phyloP scores from a whole-genome alignment of 108 stramenopile genomes.

The Pseudonitzschia multiseries region DNA sequence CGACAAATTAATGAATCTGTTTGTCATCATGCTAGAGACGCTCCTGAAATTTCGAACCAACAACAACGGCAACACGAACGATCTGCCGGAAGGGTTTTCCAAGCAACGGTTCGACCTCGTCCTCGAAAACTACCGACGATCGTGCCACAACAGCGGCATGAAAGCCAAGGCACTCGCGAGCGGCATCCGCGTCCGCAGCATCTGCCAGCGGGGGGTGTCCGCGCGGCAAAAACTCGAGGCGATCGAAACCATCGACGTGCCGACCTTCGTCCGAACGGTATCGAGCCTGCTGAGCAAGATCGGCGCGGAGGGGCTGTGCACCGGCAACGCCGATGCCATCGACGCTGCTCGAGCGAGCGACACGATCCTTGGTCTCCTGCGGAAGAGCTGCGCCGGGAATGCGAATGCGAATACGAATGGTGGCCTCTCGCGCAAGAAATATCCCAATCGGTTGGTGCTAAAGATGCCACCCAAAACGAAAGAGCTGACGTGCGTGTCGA shows the following conservation, averaged over 20 bases:
- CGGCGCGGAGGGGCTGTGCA: slow-evolving; percentile 61
- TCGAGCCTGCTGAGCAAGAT: slow-evolving; percentile 47
- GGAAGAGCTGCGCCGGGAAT: slow-evolving; percentile 24
- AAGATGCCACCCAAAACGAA: slow-evolving; percentile 34
- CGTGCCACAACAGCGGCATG: slow-evolving; percentile 67
- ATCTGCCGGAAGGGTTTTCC: slow-evolving; percentile 56
- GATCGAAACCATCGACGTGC: slow-evolving; percentile 43
- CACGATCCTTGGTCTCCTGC: slow-evolving; percentile 40
- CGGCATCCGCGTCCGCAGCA: slow-evolving; percentile 59
- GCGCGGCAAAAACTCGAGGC: slow-evolving; percentile 37
- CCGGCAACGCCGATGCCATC: slow-evolving; percentile 59
- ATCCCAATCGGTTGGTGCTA: slow-evolving; percentile 50
- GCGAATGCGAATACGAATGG: too few species aligned
- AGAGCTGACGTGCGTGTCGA: slow-evolving; percentile 27
- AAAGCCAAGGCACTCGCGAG: slow-evolving; percentile 53
- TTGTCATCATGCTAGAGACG: slow-evolving; percentile 44
- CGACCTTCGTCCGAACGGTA: slow-evolving; percentile 50
- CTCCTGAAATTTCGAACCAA: slow-evolving; percentile 66
- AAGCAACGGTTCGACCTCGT: slow-evolving; percentile 66
- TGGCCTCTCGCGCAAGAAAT: slow-evolving; percentile 60
- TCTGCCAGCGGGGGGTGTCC: slow-evolving; percentile 42
- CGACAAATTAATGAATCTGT: slow-evolving; percentile 69
- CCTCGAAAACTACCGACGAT: slow-evolving; percentile 58
- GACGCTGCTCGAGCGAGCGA: slow-evolving; percentile 55
- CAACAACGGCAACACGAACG: slow-evolving; percentile 27